phyloP scores from a whole-genome alignment of 805 yeast species.

The Metschnikowia gruessii region DNA sequence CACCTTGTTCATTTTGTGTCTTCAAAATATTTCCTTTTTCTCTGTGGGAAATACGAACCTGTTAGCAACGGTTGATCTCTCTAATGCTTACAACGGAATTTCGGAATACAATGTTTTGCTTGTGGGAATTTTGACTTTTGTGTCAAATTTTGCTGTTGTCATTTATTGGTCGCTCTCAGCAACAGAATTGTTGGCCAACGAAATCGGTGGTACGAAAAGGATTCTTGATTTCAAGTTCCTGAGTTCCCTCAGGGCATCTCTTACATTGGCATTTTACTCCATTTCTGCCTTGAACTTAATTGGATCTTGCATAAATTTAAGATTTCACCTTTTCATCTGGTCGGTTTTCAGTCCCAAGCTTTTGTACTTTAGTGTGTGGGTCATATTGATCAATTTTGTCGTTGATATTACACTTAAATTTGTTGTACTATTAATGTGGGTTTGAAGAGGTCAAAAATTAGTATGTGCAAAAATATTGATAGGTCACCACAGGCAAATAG shows the following conservation, averaged over 20 bases:
- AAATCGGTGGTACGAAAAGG: conserved; percentile 12
- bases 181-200: conserved; percentile 24
- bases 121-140: conserved; percentile 76
- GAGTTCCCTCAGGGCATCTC: conserved; percentile 20
- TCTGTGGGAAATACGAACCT: conserved; percentile 91
- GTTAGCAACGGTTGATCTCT: conserved; percentile 82
- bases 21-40: conserved; percentile 79
- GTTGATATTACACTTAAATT: conserved; percentile 1
- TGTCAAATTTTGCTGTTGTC: conserved; percentile 84
- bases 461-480: no score
- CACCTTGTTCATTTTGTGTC: conserved; percentile 42
- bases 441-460: neutral
- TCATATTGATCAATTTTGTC: conserved; percentile 39
- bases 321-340: conserved; percentile 93
- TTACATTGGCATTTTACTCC: conserved; percentile 53
- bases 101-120: conserved; percentile 60
- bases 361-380: conserved; percentile 79
- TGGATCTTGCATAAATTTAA: conserved; percentile 65
- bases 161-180: conserved; percentile 70
- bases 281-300: conserved; percentile 57
- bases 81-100: conserved; percentile 91
- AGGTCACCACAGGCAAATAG: no score
- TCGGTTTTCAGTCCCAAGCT: conserved; percentile 95
- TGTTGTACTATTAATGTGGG: neutral
- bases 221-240: conserved; percentile 1